Evolutionary conservation across 1,139 yeast species (phyloP).

Genomic region (Blastobotrys malaysiensis): DNA sequence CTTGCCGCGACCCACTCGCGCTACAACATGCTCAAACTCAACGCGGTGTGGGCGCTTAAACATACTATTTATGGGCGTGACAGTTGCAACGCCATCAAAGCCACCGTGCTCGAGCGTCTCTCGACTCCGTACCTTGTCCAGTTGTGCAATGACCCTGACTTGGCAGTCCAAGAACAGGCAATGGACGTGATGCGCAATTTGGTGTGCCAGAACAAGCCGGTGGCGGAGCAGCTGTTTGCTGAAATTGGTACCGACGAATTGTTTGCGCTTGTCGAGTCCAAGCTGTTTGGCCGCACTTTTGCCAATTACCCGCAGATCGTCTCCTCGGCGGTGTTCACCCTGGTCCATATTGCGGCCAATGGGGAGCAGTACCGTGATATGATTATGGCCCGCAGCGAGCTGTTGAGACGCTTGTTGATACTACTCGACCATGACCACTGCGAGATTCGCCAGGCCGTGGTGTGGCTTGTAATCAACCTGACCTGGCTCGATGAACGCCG

Average conservation of each 20-base stretch:
- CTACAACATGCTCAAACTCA: slow-evolving; percentile 38
- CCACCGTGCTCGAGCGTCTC: slow-evolving; percentile 37
- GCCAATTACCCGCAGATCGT: slow-evolving; percentile 29
- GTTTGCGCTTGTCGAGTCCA: slow-evolving; percentile 25
- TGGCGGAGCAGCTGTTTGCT: slow-evolving; percentile 41
- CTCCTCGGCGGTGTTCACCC: slow-evolving; percentile 45
- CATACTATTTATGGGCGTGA: slow-evolving; percentile 43
- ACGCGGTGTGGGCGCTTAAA: slow-evolving; percentile 52
- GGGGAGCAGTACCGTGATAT: slow-evolving; percentile 46
- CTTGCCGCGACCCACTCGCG: slow-evolving; percentile 34
- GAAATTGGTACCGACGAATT: slow-evolving; percentile 32
- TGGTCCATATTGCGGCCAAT: slow-evolving; percentile 53
- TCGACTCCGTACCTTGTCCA: slow-evolving; percentile 49
- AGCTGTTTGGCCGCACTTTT: slow-evolving; percentile 14
- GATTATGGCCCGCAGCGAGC: slow-evolving; percentile 39
- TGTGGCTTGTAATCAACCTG: slow-evolving; percentile 56
- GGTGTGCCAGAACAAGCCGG: slow-evolving; percentile 58
- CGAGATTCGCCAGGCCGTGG: slow-evolving; percentile 47
- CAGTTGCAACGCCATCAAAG: slow-evolving; percentile 33
- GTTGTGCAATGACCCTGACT: slow-evolving; percentile 43
- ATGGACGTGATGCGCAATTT: slow-evolving; percentile 72
- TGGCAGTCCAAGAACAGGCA: slow-evolving; percentile 58
- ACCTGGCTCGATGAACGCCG: slow-evolving; percentile 45
- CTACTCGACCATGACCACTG: slow-evolving; percentile 35
- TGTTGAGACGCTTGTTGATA: slow-evolving; percentile 38